Evolutionary conservation across 140 eudicot genomes (phyloP).

Genomic region (Bidens hawaiensis): DNA sequence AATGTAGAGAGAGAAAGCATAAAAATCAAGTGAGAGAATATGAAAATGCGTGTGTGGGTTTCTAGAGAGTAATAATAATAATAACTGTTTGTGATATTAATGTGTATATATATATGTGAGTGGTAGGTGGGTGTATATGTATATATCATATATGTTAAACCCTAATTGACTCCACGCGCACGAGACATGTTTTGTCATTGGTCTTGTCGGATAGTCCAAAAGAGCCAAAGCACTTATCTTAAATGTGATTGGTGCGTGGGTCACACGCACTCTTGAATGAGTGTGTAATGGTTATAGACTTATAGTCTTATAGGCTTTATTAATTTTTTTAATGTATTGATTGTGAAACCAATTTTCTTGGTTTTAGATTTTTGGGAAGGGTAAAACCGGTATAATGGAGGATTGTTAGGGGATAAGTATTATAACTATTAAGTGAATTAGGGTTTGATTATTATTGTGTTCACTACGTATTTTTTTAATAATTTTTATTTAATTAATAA

Average conservation of each 20-base stretch:
- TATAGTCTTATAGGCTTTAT: no score
- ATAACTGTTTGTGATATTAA: no score
- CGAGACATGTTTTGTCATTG: slow-evolving; percentile 25
- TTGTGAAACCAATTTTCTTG: slow-evolving; percentile 2
- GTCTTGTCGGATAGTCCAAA: slow-evolving; percentile 18
- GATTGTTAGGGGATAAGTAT: background rate
- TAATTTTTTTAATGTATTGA: background rate
- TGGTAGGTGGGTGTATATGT: slow-evolving; percentile 21
- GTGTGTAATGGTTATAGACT: background rate
- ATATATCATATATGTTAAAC: no score
- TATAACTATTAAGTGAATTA: slow-evolving; percentile 15
- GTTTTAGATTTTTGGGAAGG: slow-evolving; percentile 11
- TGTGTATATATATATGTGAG: no score
- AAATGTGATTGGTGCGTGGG: background rate
- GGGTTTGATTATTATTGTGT: slow-evolving; percentile 30
- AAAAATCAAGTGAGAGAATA: slow-evolving; percentile 16
- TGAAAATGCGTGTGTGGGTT: slow-evolving; percentile 8
- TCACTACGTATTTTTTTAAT: no score
- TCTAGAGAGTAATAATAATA: slow-evolving; percentile 11
- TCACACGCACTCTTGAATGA: background rate
- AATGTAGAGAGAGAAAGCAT: slow-evolving; percentile 32
- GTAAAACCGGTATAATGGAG: slow-evolving; percentile 12
- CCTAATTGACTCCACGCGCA: slow-evolving; percentile 31
- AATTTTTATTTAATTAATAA: no score
- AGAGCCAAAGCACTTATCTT: slow-evolving; percentile 24